Evolutionary conservation across 2,329 filamentous ascomycete genomes (phyloP).

Genomic region (Trichoderma sp.): DNA sequence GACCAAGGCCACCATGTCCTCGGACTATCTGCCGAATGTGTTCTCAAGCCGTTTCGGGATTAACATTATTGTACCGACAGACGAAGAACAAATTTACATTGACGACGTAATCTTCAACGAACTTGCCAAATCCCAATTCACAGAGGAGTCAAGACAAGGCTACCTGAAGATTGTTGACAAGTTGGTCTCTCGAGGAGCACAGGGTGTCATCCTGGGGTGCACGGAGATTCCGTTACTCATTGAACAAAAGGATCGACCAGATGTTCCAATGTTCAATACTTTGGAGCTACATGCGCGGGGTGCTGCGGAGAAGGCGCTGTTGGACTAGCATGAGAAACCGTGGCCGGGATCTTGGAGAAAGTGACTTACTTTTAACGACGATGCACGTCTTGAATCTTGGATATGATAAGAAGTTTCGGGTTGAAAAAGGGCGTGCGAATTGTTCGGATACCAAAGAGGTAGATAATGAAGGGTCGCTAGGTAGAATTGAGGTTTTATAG

Average conservation of each 20-base stretch:
- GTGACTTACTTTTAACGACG: not conserved
- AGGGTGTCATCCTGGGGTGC: slow-evolving; percentile 20
- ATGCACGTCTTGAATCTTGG: not conserved
- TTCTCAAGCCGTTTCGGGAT: slow-evolving; percentile 14
- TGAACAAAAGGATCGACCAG: slow-evolving; percentile 18
- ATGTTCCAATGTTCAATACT: slow-evolving; percentile 21
- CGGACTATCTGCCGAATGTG: slow-evolving; percentile 17
- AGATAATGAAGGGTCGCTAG: not conserved
- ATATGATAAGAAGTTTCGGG: not conserved
- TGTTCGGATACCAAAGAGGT: not conserved
- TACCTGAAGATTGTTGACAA: slow-evolving; percentile 20
- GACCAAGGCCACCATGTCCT: slow-evolving; percentile 21
- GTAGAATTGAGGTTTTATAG: no score
- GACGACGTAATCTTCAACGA: slow-evolving; percentile 21
- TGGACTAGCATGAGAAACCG: not conserved
- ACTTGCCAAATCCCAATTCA: slow-evolving; percentile 15
- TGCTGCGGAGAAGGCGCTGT: slow-evolving; percentile 15
- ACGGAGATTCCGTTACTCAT: slow-evolving; percentile 25
- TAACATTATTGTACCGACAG: slow-evolving; percentile 18
- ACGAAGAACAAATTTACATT: slow-evolving; percentile 17
- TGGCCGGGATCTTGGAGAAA: not conserved
- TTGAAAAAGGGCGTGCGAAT: not conserved
- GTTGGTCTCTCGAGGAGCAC: slow-evolving; percentile 18
- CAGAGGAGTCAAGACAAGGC: not conserved
- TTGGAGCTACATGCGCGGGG: slow-evolving; percentile 20